Evolutionary conservation across 1,284 basidiomycete genomes (phyloP).

Genomic region (Trichosporon coremiiforme): DNA sequence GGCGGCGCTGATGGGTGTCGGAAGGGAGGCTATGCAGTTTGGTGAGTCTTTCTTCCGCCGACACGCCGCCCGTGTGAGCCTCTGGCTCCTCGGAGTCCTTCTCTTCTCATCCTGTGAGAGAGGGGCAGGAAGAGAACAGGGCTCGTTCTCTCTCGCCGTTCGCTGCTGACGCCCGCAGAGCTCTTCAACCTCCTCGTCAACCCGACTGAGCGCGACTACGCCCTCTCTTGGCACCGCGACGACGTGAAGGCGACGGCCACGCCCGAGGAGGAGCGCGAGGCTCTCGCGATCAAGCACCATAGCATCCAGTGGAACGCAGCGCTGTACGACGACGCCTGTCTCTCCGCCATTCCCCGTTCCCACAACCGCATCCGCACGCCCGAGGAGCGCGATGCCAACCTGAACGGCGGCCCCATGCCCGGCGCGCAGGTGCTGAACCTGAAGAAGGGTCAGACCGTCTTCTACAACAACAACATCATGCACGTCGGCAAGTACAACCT

Average conservation of each 20-base stretch:
- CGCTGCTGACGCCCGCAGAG: slow-evolving; percentile 59
- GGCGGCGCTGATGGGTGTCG: slow-evolving; percentile 63
- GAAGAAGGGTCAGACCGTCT: slow-evolving; percentile 72
- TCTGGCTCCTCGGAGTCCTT: too few species aligned
- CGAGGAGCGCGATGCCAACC: slow-evolving; percentile 64
- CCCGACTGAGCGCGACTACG: slow-evolving; percentile 68
- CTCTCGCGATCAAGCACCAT: slow-evolving; percentile 66
- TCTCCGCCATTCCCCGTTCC: slow-evolving; percentile 72
- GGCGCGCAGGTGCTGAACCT: slow-evolving; percentile 65
- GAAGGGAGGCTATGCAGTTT: slow-evolving; percentile 66
- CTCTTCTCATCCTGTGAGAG: neutral
- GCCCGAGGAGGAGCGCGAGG: slow-evolving; percentile 66
- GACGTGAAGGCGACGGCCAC: slow-evolving; percentile 68
- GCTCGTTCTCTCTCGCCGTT: too few species aligned
- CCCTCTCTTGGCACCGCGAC: slow-evolving; percentile 79
- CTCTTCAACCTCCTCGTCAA: slow-evolving; percentile 79
- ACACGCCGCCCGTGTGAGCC: neutral
- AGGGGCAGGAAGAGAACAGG: neutral
- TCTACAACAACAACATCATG: slow-evolving; percentile 76
- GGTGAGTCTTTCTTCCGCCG: slow-evolving; percentile 58
- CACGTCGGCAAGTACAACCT: slow-evolving; percentile 60
- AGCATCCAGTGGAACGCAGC: slow-evolving; percentile 85
- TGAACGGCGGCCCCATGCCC: slow-evolving; percentile 68
- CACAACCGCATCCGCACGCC: slow-evolving; percentile 66
- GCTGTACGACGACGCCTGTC: slow-evolving; percentile 71